Conservation (phyloP, 495 filamentous ascomycete species). For the Penicillium canescens region DNA sequence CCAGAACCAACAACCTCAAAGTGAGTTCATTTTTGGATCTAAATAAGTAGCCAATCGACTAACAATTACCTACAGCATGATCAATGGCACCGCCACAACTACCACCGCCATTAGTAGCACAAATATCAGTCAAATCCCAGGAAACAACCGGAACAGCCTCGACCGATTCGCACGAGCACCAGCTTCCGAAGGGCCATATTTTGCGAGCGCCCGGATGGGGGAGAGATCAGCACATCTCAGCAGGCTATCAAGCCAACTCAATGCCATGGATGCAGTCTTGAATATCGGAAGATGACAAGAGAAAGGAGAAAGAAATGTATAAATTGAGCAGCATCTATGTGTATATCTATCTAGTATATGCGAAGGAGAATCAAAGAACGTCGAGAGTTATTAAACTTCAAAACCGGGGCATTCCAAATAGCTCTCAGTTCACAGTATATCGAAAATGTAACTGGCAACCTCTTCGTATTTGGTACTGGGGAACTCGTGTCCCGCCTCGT, state of each 20-base stretch:
- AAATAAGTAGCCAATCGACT: not conserved
- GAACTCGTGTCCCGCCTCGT: conserved; percentile 59
- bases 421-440: conserved; percentile 29
- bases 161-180: conserved; percentile 35
- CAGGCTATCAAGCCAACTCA: conserved; percentile 36
- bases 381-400: not conserved
- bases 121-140: conserved; percentile 35
- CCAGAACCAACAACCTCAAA: conserved; percentile 12
- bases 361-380: not conserved
- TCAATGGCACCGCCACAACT: conserved; percentile 14
- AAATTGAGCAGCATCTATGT: conserved; percentile 21
- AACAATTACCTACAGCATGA: conserved; percentile 10
- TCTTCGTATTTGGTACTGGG: conserved; percentile 55
- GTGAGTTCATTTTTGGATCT: conserved; percentile 6
- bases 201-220: conserved; percentile 32
- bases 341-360: conserved; percentile 18
- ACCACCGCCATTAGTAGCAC: conserved; percentile 27
- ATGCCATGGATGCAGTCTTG: conserved; percentile 36
- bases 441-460: conserved; percentile 46
- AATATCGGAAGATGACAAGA: conserved; percentile 13
- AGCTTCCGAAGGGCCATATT: conserved; percentile 42
- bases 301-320: conserved; percentile 16
- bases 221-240: conserved; percentile 35
- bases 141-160: conserved; percentile 23
- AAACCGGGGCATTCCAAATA: conserved; percentile 1